Evolutionary conservation across 768 basidiomycete genomes (phyloP).

Genomic region (Russula dissimulans): DNA sequence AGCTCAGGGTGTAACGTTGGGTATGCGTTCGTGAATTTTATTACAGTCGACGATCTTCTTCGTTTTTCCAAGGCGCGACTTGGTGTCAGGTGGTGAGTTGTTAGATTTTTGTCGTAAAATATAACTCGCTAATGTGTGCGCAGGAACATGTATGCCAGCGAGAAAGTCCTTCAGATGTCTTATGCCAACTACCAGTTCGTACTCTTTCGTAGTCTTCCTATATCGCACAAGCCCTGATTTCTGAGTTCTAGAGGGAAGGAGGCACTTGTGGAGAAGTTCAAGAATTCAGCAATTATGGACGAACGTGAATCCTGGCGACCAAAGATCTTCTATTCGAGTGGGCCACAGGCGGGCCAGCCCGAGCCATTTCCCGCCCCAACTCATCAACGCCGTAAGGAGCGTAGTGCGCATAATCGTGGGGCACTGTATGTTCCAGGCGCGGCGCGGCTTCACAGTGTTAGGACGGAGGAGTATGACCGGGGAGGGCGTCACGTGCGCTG

Average conservation of each 20-base stretch:
- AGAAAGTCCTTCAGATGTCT: constrained; percentile 85
- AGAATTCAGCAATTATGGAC: constrained; percentile 87
- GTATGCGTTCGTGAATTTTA: constrained; percentile 88
- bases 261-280: constrained; percentile 85
- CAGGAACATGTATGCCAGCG: constrained; percentile 89
- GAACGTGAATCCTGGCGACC: constrained; percentile 76
- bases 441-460: constrained; percentile 6
- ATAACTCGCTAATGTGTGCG: neutral
- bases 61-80: constrained; percentile 63
- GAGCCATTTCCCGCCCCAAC: constrained; percentile 81
- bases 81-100: constrained; percentile 71
- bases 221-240: neutral
- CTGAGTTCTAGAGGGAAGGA: constrained; percentile 61
- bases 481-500: neutral
- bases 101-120: neutral
- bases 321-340: constrained; percentile 74
- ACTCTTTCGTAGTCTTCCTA: neutral
- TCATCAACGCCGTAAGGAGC: constrained; percentile 70
- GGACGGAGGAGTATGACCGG: constrained; percentile 7
- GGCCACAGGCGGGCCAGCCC: constrained; percentile 60
- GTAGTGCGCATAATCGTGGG: constrained; percentile 71
- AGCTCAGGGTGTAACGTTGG: constrained; percentile 64
- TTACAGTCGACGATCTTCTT: constrained; percentile 65
- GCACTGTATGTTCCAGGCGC: constrained; percentile 44
- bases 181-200: constrained; percentile 89